phyloP scores from a whole-genome alignment of 2,329 filamentous ascomycete genomes.

The Plectosphaerella cucumerina region DNA sequence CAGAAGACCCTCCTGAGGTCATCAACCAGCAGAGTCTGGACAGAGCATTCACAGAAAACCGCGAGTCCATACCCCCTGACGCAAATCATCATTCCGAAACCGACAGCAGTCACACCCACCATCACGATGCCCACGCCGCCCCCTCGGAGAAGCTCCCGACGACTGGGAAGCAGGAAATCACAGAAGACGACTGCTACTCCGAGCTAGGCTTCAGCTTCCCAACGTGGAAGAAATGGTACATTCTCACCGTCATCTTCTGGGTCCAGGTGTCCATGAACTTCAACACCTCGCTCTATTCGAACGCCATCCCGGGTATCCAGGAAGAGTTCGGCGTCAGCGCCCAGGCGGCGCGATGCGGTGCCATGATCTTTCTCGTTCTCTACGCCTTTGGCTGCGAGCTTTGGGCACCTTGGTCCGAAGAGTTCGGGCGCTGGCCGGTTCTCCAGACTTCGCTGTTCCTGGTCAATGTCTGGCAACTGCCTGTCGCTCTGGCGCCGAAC shows the following conservation, averaged over 20 bases:
- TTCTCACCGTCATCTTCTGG: conserved; percentile 67
- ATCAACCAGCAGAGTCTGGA: conserved; percentile 29
- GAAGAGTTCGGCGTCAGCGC: conserved; percentile 64
- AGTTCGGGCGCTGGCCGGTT: conserved; percentile 72
- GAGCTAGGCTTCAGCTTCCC: conserved; percentile 62
- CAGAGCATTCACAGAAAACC: background rate
- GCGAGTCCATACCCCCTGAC: background rate
- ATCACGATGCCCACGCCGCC: conserved; percentile 3
- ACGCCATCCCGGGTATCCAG: conserved; percentile 60
- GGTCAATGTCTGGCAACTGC: conserved; percentile 74
- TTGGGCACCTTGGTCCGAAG: conserved; percentile 86
- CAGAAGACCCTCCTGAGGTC: conserved; percentile 31
- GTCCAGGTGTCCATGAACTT: conserved; percentile 77
- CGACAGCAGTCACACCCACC: conserved; percentile 30
- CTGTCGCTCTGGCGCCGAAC: conserved; percentile 69
- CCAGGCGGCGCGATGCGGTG: conserved; percentile 67
- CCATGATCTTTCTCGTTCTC: conserved; percentile 71
- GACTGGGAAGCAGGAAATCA: conserved; percentile 40
- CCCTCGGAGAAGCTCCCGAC: conserved; percentile 30
- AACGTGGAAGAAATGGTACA: conserved; percentile 64
- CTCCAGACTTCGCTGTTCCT: conserved; percentile 69
- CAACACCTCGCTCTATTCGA: conserved; percentile 71
- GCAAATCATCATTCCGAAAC: conserved; percentile 24
- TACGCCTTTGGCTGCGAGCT: conserved; percentile 86
- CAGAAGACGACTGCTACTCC: conserved; percentile 58